Evolutionary conservation across 1,284 basidiomycete species (phyloP).

Genomic region (Pascua sp.): DNA sequence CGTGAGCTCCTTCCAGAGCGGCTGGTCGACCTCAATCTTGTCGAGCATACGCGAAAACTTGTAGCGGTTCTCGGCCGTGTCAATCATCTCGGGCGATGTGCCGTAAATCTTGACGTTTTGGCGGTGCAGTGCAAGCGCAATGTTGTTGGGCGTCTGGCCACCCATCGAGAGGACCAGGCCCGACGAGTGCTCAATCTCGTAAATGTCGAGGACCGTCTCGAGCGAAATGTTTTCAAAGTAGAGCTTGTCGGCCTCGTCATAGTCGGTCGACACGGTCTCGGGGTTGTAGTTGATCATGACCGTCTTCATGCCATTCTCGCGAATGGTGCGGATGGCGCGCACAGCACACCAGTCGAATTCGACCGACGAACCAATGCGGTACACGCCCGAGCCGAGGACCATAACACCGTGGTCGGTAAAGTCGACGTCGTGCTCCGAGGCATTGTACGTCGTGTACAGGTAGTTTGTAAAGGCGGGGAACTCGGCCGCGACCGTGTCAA

Average conservation of each 20-base stretch:
- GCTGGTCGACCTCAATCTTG: conserved; percentile 96
- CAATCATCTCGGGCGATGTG: conserved; percentile 99
- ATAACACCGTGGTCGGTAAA: conserved; percentile 93
- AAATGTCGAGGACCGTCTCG: conserved; percentile 95
- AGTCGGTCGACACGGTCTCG: conserved; percentile 98
- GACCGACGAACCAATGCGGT: conserved; percentile 97
- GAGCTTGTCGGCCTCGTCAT: conserved; percentile 95
- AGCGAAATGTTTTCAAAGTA: conserved; percentile 99
- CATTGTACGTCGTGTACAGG: conserved; percentile 97
- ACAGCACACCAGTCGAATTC: conserved; percentile 99
- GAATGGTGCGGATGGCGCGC: conserved; percentile 89
- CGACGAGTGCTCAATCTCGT: conserved; percentile 81
- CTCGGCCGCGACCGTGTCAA: conserved; percentile 97
- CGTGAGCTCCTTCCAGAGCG: conserved; percentile 93
- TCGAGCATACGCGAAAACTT: conserved; percentile 98
- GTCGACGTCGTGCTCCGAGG: conserved; percentile 80
- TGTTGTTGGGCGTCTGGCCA: conserved; percentile 98
- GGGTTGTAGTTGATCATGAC: conserved; percentile 99
- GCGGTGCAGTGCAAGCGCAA: conserved; percentile 86
- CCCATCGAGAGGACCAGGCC: conserved; percentile 98
- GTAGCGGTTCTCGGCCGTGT: conserved; percentile 98
- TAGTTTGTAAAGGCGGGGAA: conserved; percentile 99
- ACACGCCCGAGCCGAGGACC: conserved; percentile 96
- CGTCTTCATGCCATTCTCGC: conserved; percentile 89
- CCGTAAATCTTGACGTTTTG: conserved; percentile 98